These are phyloP conservation scores for Stephania cephalantha DNA, from an alignment of 164 flowering plant genomes.

Conservation along the genomic window DNA sequence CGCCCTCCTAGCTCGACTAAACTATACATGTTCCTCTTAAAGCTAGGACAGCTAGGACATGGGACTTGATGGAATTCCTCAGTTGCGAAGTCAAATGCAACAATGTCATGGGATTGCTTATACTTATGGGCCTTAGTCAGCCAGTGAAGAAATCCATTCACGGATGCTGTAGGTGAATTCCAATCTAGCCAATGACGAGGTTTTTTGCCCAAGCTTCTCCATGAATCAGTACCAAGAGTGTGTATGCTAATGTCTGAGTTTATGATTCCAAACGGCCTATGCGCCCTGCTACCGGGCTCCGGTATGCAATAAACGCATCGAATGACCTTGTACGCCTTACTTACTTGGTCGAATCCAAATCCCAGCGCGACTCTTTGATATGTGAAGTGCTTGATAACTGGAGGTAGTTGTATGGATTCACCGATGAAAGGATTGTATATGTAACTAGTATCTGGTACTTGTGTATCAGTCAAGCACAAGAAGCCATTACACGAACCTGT, in stretches of 20 bases:
- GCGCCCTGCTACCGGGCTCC: not conserved
- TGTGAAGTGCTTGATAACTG: slow-evolving; percentile 1
- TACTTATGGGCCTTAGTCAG: slow-evolving; percentile 2
- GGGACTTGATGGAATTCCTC: slow-evolving; percentile 28
- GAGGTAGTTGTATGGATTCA: slow-evolving; percentile 26
- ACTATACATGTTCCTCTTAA: slow-evolving; percentile 13
- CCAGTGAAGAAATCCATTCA: slow-evolving; percentile 36
- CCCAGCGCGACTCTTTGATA: slow-evolving; percentile 30
- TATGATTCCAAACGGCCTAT: not conserved
- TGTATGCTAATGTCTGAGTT: not conserved
- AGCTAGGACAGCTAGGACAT: slow-evolving; percentile 18
- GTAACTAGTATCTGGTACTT: slow-evolving; percentile 19
- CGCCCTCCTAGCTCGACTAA: slow-evolving; percentile 19
- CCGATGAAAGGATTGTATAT: slow-evolving; percentile 40
- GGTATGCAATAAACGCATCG: not conserved
- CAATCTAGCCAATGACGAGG: slow-evolving; percentile 19
- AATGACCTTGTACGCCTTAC: slow-evolving; percentile 33
- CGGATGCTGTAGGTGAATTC: slow-evolving; percentile 18
- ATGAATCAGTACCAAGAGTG: slow-evolving; percentile 11
- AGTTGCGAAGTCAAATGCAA: slow-evolving; percentile 27
- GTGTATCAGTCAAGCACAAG: slow-evolving; percentile 13
- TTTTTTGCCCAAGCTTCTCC: slow-evolving; percentile 29
- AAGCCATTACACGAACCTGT: slow-evolving; percentile 10
- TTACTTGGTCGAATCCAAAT: slow-evolving; percentile 29
- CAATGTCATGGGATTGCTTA: not conserved